These are phyloP conservation scores for Fusarium penzigii DNA, from an alignment of 2,329 filamentous ascomycete species.

Conservation along the genomic window DNA sequence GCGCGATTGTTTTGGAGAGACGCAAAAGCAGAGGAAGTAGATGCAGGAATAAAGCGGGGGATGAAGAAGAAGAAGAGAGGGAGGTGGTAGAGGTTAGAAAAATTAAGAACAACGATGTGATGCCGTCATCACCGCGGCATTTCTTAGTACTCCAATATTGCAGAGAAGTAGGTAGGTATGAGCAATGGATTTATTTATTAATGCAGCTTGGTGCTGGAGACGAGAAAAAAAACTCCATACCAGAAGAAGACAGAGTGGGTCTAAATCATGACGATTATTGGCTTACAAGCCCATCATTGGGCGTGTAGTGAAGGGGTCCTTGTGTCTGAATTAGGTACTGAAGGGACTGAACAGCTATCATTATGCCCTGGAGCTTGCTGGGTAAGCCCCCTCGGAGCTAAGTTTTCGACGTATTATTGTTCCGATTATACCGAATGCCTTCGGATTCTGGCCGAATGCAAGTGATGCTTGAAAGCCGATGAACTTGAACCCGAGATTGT, in stretches of 20 bases:
- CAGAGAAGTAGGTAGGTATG: constrained; percentile 8
- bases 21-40: constrained; percentile 1
- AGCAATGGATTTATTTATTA: too few species aligned
- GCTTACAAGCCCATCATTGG: background rate
- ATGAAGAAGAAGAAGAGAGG: constrained; percentile 9
- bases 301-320: too few species aligned
- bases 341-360: too few species aligned
- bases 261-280: constrained; percentile 10
- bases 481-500: background rate
- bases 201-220: too few species aligned
- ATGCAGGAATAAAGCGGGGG: constrained; percentile 1
- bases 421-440: constrained; percentile 19
- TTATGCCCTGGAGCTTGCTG: too few species aligned
- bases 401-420: constrained; percentile 9
- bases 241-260: constrained; percentile 25
- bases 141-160: constrained; percentile 32
- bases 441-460: constrained; percentile 15
- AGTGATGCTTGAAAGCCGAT: constrained; percentile 2
- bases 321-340: too few species aligned
- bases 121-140: constrained; percentile 39
- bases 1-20: constrained; percentile 14
- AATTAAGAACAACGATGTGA: constrained; percentile 26
- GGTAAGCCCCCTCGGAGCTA: constrained; percentile 18
- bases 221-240: constrained; percentile 3
- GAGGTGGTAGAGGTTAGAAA: constrained; percentile 13